Evolutionary conservation across 2,329 filamentous ascomycete genomes (phyloP), one percentile per base, ranked within the genome.

Genomic region (Epichloe glyceriae): DNA sequence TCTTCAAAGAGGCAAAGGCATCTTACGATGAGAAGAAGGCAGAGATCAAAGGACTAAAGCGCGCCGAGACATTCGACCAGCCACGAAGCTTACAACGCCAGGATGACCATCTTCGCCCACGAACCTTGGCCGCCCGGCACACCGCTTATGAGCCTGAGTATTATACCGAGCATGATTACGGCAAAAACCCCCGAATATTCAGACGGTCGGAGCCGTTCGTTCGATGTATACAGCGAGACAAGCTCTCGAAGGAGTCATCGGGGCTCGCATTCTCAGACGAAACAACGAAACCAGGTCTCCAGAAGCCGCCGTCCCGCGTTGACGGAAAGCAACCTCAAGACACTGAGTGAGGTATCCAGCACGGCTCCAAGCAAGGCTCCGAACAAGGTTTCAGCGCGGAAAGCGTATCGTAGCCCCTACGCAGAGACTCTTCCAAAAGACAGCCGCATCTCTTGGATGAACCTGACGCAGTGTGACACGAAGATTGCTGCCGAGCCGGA

Each of bases 1-100:
- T 96, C 62, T 94, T 95, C 75, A 95, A 88, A 66, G 89, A 96
- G 64, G 91, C 90, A 56, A 88, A 88, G 64, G 81, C 83, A 50
- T 86, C 87, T 52, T 97, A 97, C 69, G 78, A 83, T 52, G 88
- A 95, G 62, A 87, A 87, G 63, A 95, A 94, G 67, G 85, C 87
- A 6, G 82, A 89, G 58, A 77, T 95, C 59, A 82, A 82, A 64
- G 80, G 83, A 19, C 58, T 73, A 43, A 78, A 82, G 60, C 82
- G 83, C 61, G 75, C 83, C 50, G 77, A 83, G 55, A 83, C 75
- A 3, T 76, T 73, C 55, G 71, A 77, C 52, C 63, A 52, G 44
- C 58, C 54, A 11, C 56, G 50, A 44, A 60, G 50, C 50, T 47
- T 54, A 49, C 52, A 46, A 37, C 56, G 53, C 37, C 19, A 40